These are phyloP conservation scores for Vinca minor DNA, from an alignment of 257 asterid genomes.

Conservation along the genomic window DNA sequence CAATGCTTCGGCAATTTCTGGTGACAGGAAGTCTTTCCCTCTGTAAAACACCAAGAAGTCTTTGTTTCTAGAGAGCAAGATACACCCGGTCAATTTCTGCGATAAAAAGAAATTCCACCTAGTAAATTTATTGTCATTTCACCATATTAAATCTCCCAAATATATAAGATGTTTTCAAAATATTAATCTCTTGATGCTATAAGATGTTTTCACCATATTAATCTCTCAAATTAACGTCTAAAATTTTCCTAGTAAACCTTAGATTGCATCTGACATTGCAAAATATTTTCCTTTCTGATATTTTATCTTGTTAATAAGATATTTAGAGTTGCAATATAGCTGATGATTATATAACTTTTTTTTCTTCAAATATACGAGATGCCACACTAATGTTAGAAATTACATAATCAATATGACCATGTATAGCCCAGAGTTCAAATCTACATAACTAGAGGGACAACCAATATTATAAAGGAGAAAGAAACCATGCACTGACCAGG, in stretches of 20 bases:
- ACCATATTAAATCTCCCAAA: too few species aligned
- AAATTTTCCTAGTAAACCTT: not conserved
- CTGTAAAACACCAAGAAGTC: slow-evolving; percentile 83
- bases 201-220: too few species aligned
- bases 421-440: too few species aligned
- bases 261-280: not conserved
- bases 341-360: not conserved
- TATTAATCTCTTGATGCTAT: too few species aligned
- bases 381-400: too few species aligned
- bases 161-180: too few species aligned
- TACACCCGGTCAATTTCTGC: slow-evolving; percentile 90
- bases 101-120: slow-evolving; percentile 10
- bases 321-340: too few species aligned
- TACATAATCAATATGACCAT: too few species aligned
- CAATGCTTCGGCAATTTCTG: slow-evolving; percentile 76
- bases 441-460: too few species aligned
- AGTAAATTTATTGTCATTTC: not conserved
- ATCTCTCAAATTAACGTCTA: not conserved
- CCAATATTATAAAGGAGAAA: too few species aligned
- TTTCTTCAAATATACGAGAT: too few species aligned
- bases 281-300: not conserved
- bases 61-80: slow-evolving; percentile 84
- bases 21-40: slow-evolving; percentile 86
- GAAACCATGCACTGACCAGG: too few species aligned
- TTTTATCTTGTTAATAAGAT: not conserved